A percentile compares a stretch with the other conserved stretches of the same genome.
Evolutionary conservation across 2,329 filamentous ascomycete genomes (phyloP).

Genomic region (Immersiporthe knoxdaviesiana): DNA sequence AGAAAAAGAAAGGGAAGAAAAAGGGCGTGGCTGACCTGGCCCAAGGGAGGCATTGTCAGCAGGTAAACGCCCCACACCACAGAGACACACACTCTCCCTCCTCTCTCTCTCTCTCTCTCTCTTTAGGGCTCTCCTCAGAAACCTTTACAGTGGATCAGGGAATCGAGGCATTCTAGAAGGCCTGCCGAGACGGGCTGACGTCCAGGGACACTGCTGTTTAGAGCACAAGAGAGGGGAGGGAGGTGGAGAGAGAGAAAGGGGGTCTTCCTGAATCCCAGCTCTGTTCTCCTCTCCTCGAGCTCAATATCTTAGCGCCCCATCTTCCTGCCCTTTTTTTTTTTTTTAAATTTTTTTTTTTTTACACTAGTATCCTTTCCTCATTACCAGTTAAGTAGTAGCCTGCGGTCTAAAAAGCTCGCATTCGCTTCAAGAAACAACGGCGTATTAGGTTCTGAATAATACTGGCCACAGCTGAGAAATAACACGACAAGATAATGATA

Average conservation of each 20-base stretch:
- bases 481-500: neutral
- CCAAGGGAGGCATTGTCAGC: neutral
- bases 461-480: neutral
- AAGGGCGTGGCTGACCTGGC: neutral
- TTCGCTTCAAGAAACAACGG: conserved; percentile 22
- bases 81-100: neutral
- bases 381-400: neutral
- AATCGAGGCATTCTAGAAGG: conserved; percentile 17
- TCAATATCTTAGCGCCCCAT: no score
- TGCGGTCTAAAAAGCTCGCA: conserved; percentile 6
- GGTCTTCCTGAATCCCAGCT: neutral
- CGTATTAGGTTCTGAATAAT: neutral
- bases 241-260: no score
- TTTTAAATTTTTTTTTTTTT: no score
- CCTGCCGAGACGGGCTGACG: conserved; percentile 19
- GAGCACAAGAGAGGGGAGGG: no score
- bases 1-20: neutral
- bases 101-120: neutral
- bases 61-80: neutral
- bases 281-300: no score
- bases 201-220: neutral
- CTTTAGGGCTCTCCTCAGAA: neutral
- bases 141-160: neutral
- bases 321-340: no score
- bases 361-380: no score